phyloP scores from a whole-genome alignment of 495 filamentous ascomycete genomes.

The Trichoderma asperelloides region DNA sequence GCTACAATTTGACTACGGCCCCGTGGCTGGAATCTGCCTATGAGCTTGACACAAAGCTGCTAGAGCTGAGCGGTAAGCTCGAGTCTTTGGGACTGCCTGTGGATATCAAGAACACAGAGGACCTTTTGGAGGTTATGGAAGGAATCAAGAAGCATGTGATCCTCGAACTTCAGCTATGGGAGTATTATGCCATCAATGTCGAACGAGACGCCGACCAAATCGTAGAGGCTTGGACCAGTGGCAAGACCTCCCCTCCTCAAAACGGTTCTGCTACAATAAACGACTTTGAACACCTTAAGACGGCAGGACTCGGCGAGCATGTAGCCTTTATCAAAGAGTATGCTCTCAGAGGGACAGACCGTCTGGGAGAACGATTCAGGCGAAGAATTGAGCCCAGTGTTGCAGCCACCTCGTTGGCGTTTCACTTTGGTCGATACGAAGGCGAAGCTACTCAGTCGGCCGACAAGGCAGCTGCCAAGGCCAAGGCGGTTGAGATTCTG shows the following conservation, averaged over 20 bases:
- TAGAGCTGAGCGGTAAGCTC: slow-evolving; percentile 67
- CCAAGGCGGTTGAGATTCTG: slow-evolving; percentile 51
- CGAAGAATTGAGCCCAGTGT: slow-evolving; percentile 57
- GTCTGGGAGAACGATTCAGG: slow-evolving; percentile 68
- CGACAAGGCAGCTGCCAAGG: slow-evolving; percentile 38
- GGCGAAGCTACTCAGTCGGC: slow-evolving; percentile 31
- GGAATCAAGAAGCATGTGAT: slow-evolving; percentile 74
- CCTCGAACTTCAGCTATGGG: slow-evolving; percentile 70
- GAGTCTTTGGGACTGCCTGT: slow-evolving; percentile 61
- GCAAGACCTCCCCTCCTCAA: slow-evolving; percentile 39
- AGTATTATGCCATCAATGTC: slow-evolving; percentile 82
- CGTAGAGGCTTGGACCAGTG: slow-evolving; percentile 60
- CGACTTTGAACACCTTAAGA: slow-evolving; percentile 37
- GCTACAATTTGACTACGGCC: slow-evolving; percentile 88
- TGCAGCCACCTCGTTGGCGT: slow-evolving; percentile 59
- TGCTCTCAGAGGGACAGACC: slow-evolving; percentile 58
- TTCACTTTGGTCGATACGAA: slow-evolving; percentile 60
- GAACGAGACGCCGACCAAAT: slow-evolving; percentile 59
- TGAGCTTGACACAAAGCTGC: slow-evolving; percentile 73
- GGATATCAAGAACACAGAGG: slow-evolving; percentile 57
- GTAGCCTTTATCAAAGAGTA: slow-evolving; percentile 44
- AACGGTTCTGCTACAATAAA: slow-evolving; percentile 28
- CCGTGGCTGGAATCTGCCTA: slow-evolving; percentile 88
- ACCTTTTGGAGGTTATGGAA: slow-evolving; percentile 78
- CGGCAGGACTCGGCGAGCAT: slow-evolving; percentile 32